Percentiles rank a stretch among this genome's conserved stretches.
These are phyloP conservation scores for Ophiostoma pallidulum DNA, from an alignment of 2,329 filamentous ascomycete species.

Conservation along the genomic window DNA sequence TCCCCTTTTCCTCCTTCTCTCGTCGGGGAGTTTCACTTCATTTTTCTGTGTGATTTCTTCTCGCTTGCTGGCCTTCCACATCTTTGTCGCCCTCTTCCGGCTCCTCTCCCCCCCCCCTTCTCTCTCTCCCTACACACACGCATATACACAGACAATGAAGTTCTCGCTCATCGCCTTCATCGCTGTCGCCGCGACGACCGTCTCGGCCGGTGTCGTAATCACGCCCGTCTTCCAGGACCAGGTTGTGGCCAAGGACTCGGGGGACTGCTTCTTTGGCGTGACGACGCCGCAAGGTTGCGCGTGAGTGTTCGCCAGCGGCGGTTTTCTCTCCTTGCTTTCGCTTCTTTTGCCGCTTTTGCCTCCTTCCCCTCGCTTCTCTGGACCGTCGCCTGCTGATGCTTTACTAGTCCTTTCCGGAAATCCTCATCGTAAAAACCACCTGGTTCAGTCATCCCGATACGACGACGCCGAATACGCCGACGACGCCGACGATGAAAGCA, in stretches of 20 bases:
- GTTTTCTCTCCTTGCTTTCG: background rate
- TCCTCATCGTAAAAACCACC: background rate
- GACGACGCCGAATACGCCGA: background rate
- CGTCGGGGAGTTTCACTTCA: background rate
- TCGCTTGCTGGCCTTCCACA: background rate
- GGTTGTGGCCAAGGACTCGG: conserved; percentile 36
- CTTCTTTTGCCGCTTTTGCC: background rate
- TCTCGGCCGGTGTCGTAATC: conserved; percentile 45
- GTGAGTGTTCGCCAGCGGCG: conserved; percentile 29
- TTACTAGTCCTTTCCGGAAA: conserved; percentile 8
- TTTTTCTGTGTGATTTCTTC: background rate
- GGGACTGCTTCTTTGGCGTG: conserved; percentile 48
- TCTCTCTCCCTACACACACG: no score
- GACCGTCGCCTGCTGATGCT: no score
- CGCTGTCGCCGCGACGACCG: conserved; percentile 36
- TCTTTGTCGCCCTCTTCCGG: no score
- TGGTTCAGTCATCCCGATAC: background rate
- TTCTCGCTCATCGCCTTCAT: conserved; percentile 27
- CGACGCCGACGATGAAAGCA: no score
- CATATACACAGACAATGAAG: no score
- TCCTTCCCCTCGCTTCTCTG: no score
- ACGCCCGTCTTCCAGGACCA: conserved; percentile 43
- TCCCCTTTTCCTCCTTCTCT: no score
- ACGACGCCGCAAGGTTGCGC: conserved; percentile 48
- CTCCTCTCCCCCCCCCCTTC: background rate